Conservation (phyloP, 2,329 filamentous ascomycete genomes). For the Emergomyces orientalis region DNA sequence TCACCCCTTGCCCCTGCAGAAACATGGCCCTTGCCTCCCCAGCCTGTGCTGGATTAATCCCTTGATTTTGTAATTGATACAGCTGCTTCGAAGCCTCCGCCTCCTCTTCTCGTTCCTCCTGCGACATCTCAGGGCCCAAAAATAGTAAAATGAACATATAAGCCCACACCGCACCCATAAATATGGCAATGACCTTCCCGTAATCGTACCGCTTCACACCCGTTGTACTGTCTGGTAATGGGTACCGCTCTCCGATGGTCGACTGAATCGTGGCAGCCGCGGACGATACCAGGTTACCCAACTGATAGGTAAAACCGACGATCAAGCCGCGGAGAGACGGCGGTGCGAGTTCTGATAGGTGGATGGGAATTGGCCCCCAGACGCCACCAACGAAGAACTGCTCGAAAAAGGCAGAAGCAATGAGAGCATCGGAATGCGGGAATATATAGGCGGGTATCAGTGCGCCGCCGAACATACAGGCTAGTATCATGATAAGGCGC, state of each 20-base stretch:
- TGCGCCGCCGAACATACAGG: conserved; percentile 58
- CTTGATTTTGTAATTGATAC: conserved; percentile 2
- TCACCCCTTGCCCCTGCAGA: not conserved
- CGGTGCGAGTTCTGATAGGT: conserved; percentile 56
- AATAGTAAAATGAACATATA: conserved; percentile 47
- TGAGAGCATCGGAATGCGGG: conserved; percentile 51
- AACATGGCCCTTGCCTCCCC: conserved; percentile 11
- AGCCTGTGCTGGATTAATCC: conserved; percentile 10
- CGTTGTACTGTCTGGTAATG: conserved; percentile 49
- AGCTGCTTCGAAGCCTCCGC: conserved; percentile 28
- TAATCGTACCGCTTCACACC: conserved; percentile 56
- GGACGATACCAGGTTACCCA: conserved; percentile 53
- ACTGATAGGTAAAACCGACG: conserved; percentile 54
- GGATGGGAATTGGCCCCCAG: conserved; percentile 65
- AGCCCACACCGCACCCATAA: conserved; percentile 73
- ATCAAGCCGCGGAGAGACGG: conserved; percentile 53
- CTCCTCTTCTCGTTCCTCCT: conserved; percentile 39
- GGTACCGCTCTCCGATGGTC: conserved; percentile 64
- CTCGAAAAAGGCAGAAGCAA: conserved; percentile 75
- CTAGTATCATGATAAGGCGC: conserved; percentile 57
- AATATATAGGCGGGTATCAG: conserved; percentile 79
- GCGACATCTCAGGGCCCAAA: conserved; percentile 41
- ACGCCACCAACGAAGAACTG: conserved; percentile 71
- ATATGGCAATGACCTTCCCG: conserved; percentile 78
- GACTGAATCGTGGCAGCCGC: conserved; percentile 66